phyloP scores from a whole-genome alignment of 2,329 filamentous ascomycete species.

The Aspergillus vadensis region DNA sequence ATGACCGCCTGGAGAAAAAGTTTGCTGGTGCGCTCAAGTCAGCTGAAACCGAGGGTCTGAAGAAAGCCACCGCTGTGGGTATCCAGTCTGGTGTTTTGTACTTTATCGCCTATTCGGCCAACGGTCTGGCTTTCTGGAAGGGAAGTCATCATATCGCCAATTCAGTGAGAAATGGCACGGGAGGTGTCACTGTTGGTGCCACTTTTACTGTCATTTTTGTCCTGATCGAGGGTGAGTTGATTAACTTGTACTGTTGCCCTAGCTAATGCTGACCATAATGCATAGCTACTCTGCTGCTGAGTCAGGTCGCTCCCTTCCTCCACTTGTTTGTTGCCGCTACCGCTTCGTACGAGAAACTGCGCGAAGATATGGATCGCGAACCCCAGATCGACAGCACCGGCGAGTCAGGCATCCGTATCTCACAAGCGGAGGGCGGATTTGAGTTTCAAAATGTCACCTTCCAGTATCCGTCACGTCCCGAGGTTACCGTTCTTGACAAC shows the following conservation, averaged over 20 bases:
- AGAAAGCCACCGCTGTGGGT: slow-evolving; percentile 60
- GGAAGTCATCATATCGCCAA: slow-evolving; percentile 59
- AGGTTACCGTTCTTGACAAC: slow-evolving; percentile 41
- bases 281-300: slow-evolving; percentile 40
- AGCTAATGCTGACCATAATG: slow-evolving; percentile 14
- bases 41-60: slow-evolving; percentile 56
- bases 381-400: slow-evolving; percentile 49
- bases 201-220: slow-evolving; percentile 45
- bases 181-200: slow-evolving; percentile 36
- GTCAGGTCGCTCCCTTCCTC: slow-evolving; percentile 42
- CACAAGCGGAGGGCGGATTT: slow-evolving; percentile 32
- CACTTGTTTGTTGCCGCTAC: slow-evolving; percentile 54
- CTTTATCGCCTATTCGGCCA: slow-evolving; percentile 68
- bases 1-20: slow-evolving; percentile 59
- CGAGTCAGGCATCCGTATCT: slow-evolving; percentile 24
- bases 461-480: slow-evolving; percentile 41
- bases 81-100: slow-evolving; percentile 64
- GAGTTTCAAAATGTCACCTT: slow-evolving; percentile 39
- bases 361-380: slow-evolving; percentile 57
- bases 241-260: neutral
- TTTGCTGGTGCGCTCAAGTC: slow-evolving; percentile 57
- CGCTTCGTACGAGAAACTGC: slow-evolving; percentile 60
- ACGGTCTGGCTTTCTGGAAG: slow-evolving; percentile 69
- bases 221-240: slow-evolving; percentile 37
- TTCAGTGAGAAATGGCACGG: slow-evolving; percentile 20